Evolutionary conservation across 371 early-diverging fungal genomes (phyloP).

Genomic region (Circinella minor): DNA sequence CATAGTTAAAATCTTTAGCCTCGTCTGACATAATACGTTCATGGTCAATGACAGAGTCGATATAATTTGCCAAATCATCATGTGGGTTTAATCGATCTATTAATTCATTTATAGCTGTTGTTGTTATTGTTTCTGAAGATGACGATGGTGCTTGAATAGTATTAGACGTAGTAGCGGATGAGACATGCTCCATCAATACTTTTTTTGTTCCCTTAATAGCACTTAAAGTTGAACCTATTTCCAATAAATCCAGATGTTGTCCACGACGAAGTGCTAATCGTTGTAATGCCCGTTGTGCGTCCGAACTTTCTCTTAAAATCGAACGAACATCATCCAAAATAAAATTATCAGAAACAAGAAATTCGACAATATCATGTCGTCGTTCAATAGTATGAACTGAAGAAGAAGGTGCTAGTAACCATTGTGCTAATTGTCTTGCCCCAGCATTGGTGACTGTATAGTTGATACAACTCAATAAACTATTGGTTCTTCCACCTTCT

Average conservation of each 20-base stretch:
- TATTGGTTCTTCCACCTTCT: conserved; percentile 57
- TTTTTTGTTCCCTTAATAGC: conserved; percentile 32
- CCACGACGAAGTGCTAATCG: conserved; percentile 68
- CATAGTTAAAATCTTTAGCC: conserved; percentile 40
- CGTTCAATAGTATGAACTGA: conserved; percentile 55
- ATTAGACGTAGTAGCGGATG: not conserved
- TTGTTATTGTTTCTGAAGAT: not conserved
- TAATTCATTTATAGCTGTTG: not conserved
- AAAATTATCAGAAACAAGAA: conserved; percentile 56
- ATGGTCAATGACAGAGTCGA: conserved; percentile 51
- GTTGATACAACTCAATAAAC: conserved; percentile 73
- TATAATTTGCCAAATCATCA: conserved; percentile 27
- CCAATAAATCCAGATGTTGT: conserved; percentile 68
- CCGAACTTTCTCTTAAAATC: conserved; percentile 60
- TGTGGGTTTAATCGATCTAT: conserved; percentile 33
- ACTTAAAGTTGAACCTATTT: conserved; percentile 60
- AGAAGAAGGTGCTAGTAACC: conserved; percentile 74
- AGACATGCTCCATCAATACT: not conserved
- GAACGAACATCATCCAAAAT: conserved; percentile 56
- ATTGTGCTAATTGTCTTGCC: conserved; percentile 69
- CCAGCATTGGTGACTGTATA: conserved; percentile 83
- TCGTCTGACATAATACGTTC: conserved; percentile 40
- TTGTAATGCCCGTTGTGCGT: conserved; percentile 75
- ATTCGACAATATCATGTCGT: conserved; percentile 74
- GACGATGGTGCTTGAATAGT: not conserved